Evolutionary conservation across 768 basidiomycete species (phyloP).

Genomic region (Cyclocybe cylindracea): DNA sequence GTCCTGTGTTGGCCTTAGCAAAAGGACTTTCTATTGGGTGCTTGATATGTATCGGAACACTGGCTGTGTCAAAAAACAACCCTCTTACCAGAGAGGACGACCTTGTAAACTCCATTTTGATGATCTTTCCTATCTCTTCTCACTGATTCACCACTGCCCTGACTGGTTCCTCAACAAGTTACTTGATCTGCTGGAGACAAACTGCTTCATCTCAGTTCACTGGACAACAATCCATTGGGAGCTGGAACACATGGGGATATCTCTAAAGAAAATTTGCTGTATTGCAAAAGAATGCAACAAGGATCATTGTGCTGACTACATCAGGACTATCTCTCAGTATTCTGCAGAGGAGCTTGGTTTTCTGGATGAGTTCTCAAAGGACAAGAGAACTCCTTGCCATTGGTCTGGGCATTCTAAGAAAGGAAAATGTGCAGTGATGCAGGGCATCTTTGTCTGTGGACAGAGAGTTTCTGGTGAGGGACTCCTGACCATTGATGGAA

Average conservation of each 20-base stretch:
- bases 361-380: slow-evolving; percentile 34
- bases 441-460: slow-evolving; percentile 30
- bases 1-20: slow-evolving; percentile 19
- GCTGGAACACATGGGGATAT: slow-evolving; percentile 25
- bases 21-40: slow-evolving; percentile 21
- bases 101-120: slow-evolving; percentile 14
- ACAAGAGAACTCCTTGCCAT: slow-evolving; percentile 22
- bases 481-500: slow-evolving; percentile 29
- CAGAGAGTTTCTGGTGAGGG: slow-evolving; percentile 22
- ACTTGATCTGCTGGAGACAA: slow-evolving; percentile 19
- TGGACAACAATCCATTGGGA: slow-evolving; percentile 30
- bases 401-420: slow-evolving; percentile 19
- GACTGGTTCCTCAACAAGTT: slow-evolving; percentile 37
- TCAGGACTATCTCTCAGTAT: slow-evolving; percentile 27
- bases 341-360: slow-evolving; percentile 32
- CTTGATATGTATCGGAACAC: slow-evolving; percentile 23
- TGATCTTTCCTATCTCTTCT: slow-evolving; percentile 25
- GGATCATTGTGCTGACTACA: slow-evolving; percentile 20
- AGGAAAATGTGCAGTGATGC: slow-evolving; percentile 22
- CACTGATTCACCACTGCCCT: slow-evolving; percentile 21
- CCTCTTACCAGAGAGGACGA: slow-evolving; percentile 5
- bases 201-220: slow-evolving; percentile 33
- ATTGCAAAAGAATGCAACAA: slow-evolving; percentile 33
- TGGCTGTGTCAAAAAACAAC: slow-evolving; percentile 24
- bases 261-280: slow-evolving; percentile 28